Evolutionary conservation across 1,284 basidiomycete genomes (phyloP), one percentile per base, ranked within the genome.

Genomic region (Trametes pubescens): DNA sequence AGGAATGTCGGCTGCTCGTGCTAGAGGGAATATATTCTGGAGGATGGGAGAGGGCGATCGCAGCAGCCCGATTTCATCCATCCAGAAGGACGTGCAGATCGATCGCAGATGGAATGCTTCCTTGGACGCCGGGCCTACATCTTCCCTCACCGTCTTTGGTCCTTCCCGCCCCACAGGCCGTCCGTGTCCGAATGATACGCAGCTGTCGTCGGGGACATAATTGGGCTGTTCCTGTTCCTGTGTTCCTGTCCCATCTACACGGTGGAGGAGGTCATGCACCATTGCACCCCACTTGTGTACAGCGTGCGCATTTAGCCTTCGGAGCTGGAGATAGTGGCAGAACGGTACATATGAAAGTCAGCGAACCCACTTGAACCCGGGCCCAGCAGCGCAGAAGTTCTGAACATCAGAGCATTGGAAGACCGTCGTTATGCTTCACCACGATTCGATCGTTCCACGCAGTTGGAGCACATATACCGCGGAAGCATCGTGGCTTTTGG

Each of bases 251-350:
- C 29, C 29, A 8, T 8, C 29, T 32, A 32, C 29, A 32, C 29
- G 29, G 29, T 8, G 29, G 29, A 32, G 29, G 8, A 32, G 4
- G 29, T 32, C 29, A 8, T 8, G 29, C 29, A 32, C 29, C 29
- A 3, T 8, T 8, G 29, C 29, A 32, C 29, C 29, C 29, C 29
- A 32, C 29, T 32, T 32, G 29, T 32, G 29, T 32, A 32, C 29
- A 32, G 29, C 3, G 29, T 32, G 51, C 11, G 37, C 38, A 26
- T 38, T 53, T 40, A 53, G 51, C 51, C 35, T 53, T 53, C 16
- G 51, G 35, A 40, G 26, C 16, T 3, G 10, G 9, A 32, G 14
- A 10, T 32, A 32, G 8, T 32, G 21, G 10, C 35, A 13, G 16
- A 43, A 16, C 14, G 40, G 40, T 43, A n/a, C n/a, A n/a, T n/a